A percentile compares a stretch with the other conserved stretches of the same genome.
Evolutionary conservation across 805 yeast species (phyloP).

Genomic region (Myxozyma vanderwaltii): DNA sequence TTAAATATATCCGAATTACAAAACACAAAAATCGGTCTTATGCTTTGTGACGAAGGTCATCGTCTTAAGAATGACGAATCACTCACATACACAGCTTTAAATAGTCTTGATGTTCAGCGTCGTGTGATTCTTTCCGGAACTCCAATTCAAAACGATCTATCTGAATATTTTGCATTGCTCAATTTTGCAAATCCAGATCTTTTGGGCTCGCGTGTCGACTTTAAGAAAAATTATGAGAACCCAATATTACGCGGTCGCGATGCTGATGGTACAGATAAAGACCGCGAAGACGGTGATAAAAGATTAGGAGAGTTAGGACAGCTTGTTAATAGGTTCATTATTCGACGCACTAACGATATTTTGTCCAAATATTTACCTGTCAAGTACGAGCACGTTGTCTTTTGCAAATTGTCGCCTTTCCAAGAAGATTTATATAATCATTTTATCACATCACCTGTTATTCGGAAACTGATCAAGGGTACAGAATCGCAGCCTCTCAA

Average conservation of each 20-base stretch:
- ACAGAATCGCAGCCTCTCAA: conserved; percentile 80
- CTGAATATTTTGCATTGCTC: conserved; percentile 87
- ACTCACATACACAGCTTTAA: conserved; percentile 81
- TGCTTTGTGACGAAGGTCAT: conserved; percentile 87
- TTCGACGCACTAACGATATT: conserved; percentile 93
- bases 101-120: conserved; percentile 79
- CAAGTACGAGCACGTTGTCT: conserved; percentile 95
- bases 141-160: conserved; percentile 89
- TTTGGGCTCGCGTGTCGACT: conserved; percentile 80
- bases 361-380: conserved; percentile 91
- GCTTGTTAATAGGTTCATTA: conserved; percentile 84
- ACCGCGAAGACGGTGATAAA: conserved; percentile 64
- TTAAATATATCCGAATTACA: conserved; percentile 76
- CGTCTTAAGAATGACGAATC: conserved; percentile 87
- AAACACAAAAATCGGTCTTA: conserved; percentile 78
- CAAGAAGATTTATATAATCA: conserved; percentile 72
- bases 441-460: conserved; percentile 77
- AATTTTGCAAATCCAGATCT: conserved; percentile 94
- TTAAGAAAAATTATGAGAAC: conserved; percentile 79
- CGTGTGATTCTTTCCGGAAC: conserved; percentile 94
- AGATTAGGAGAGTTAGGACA: conserved; percentile 71
- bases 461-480: conserved; percentile 62
- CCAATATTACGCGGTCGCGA: conserved; percentile 85
- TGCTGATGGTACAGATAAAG: conserved; percentile 81
- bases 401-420: conserved; percentile 77